Conservation (phyloP, 129 eudicot species). For the Tanacetum coccineum region DNA sequence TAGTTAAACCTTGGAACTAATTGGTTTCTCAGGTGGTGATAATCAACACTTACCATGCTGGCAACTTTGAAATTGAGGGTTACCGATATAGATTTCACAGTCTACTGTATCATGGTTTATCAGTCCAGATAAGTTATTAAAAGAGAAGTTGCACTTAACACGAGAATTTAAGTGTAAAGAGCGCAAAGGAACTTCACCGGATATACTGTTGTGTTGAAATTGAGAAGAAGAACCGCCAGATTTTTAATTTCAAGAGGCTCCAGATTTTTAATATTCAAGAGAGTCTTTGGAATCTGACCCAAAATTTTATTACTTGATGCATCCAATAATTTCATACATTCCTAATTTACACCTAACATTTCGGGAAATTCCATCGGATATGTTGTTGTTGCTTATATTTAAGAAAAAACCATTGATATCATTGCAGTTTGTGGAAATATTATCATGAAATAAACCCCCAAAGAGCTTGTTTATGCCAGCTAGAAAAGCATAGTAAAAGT, state of each 20-base stretch:
- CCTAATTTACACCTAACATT: conserved; percentile 31
- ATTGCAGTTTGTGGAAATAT: too few relatives aligned
- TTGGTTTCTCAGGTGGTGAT: conserved; percentile 30
- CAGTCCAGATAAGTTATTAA: too few relatives aligned
- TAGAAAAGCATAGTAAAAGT: conserved; percentile 33
- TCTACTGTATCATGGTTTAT: too few relatives aligned
- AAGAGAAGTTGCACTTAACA: too few relatives aligned
- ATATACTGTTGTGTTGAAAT: conserved; percentile 36
- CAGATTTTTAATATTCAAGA: conserved; percentile 28
- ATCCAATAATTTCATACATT: conserved; percentile 37
- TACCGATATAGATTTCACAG: too few relatives aligned
- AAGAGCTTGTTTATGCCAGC: conserved; percentile 40
- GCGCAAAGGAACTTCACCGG: conserved; percentile 34
- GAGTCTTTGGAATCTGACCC: conserved; percentile 35
- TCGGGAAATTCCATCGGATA: conserved; percentile 35
- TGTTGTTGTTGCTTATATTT: too few relatives aligned
- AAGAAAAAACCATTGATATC: too few relatives aligned
- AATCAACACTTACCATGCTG: conserved; percentile 26
- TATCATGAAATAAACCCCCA: too few relatives aligned
- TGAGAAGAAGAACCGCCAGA: conserved; percentile 39
- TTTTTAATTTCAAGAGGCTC: too few relatives aligned
- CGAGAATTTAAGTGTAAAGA: conserved; percentile 13
- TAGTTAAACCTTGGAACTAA: conserved; percentile 11
- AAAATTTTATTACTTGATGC: conserved; percentile 40
- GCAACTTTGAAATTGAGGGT: conserved; percentile 35